phyloP scores from a whole-genome alignment of 2,329 filamentous ascomycete genomes.

The Blastomyces parvus region DNA sequence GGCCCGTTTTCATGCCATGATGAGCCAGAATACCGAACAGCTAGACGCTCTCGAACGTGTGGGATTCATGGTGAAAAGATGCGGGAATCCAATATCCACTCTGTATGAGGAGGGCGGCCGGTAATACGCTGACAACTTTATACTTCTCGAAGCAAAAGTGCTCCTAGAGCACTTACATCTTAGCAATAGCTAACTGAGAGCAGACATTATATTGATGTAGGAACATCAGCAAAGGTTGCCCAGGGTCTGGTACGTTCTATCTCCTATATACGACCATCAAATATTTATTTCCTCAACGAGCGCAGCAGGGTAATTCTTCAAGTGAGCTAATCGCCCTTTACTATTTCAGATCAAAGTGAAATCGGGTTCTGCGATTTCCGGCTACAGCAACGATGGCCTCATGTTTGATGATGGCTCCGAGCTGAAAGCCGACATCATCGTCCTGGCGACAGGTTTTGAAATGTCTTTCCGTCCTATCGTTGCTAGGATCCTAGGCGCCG shows the following conservation, averaged over 20 bases:
- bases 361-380: constrained; percentile 27
- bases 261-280: not conserved
- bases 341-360: constrained; percentile 37
- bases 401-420: constrained; percentile 36
- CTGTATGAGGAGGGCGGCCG: constrained; percentile 38
- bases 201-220: constrained; percentile 37
- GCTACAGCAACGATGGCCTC: constrained; percentile 33
- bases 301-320: not conserved
- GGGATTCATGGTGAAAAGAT: constrained; percentile 36
- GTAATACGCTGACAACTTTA: constrained; percentile 27
- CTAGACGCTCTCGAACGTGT: constrained; percentile 35
- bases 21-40: constrained; percentile 27
- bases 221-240: constrained; percentile 34
- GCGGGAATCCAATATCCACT: constrained; percentile 29
- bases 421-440: constrained; percentile 38
- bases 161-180: not conserved
- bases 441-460: constrained; percentile 41
- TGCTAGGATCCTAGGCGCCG: constrained; percentile 32
- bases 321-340: not conserved
- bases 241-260: constrained; percentile 23
- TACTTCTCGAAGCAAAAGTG: not conserved
- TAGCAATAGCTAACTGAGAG: not conserved
- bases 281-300: not conserved
- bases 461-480: constrained; percentile 35
- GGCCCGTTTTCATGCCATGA: constrained; percentile 26